Evolutionary conservation across 1,139 yeast genomes (phyloP).

Genomic region (Blastobotrys elegans): DNA sequence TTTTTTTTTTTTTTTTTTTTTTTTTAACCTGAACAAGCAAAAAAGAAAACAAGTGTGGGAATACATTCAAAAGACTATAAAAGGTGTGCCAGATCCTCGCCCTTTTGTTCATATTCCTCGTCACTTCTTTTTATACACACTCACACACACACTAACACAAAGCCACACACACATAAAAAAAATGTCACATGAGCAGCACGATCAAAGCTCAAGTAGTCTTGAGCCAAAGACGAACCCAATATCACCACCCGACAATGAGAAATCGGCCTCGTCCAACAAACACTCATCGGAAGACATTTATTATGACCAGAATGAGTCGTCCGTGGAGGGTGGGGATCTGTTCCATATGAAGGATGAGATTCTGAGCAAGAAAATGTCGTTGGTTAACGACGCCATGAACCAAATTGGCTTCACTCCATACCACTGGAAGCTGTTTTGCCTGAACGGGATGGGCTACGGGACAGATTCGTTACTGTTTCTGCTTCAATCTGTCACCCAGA

Average conservation of each 20-base stretch:
- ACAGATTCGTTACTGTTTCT: constrained; percentile 55
- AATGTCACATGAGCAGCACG: not conserved
- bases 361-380: constrained; percentile 21
- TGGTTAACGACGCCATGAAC: constrained; percentile 31
- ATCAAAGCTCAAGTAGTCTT: not conserved
- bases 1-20: too few relatives aligned
- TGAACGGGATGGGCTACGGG: constrained; percentile 56
- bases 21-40: too few relatives aligned
- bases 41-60: too few relatives aligned
- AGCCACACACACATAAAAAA: not conserved
- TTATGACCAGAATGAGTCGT: constrained; percentile 8
- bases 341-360: constrained; percentile 12
- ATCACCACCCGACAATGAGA: not conserved
- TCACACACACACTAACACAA: not conserved
- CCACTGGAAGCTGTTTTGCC: constrained; percentile 28
- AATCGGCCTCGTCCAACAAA: not conserved
- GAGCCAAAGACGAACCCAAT: not conserved
- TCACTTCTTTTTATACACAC: too few relatives aligned
- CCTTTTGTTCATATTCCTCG: too few relatives aligned
- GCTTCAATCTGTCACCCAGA: constrained; percentile 43
- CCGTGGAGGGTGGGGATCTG: constrained; percentile 14
- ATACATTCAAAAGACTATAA: too few relatives aligned
- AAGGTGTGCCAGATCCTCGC: too few relatives aligned
- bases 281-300: constrained; percentile 7
- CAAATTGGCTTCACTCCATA: constrained; percentile 29